Evolutionary conservation across 169 alveolate genomes (phyloP).

Genomic region (Eimeria sp.): DNA sequence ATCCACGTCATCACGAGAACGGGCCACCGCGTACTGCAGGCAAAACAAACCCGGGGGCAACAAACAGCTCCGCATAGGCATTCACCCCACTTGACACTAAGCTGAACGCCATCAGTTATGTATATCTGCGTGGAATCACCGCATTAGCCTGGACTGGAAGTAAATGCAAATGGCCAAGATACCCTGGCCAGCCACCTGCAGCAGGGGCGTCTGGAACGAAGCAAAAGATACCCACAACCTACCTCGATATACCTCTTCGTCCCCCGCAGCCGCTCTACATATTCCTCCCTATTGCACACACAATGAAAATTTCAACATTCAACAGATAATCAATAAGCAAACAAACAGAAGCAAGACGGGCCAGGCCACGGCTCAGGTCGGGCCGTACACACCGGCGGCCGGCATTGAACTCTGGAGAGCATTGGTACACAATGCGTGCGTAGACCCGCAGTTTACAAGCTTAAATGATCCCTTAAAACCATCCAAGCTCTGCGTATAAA

Average conservation of each 20-base stretch:
- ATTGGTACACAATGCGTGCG: not conserved
- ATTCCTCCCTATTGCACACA: not conserved
- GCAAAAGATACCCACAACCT: not conserved
- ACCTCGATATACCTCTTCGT: slow-evolving; percentile 66
- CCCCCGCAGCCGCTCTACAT: slow-evolving; percentile 41
- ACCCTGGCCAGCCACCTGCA: not conserved
- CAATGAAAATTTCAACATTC: not conserved
- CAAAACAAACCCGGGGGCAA: not conserved
- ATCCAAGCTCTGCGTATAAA: not conserved
- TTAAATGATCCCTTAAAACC: not conserved
- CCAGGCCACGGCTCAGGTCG: not conserved
- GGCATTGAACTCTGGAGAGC: not conserved
- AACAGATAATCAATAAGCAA: not conserved
- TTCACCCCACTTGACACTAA: not conserved
- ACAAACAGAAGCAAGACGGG: not conserved
- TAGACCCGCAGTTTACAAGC: not conserved
- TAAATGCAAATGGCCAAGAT: not conserved
- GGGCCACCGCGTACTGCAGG: slow-evolving; percentile 63
- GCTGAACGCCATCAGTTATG: not conserved
- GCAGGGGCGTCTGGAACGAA: not conserved
- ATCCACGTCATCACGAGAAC: slow-evolving; percentile 67
- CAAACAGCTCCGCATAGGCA: not conserved
- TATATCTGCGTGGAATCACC: not conserved
- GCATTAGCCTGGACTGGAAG: not conserved
- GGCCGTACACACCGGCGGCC: not conserved